These are phyloP conservation scores for Carex littledalei DNA, from an alignment of 176 grass and related monocot genomes.

Conservation along the genomic window DNA sequence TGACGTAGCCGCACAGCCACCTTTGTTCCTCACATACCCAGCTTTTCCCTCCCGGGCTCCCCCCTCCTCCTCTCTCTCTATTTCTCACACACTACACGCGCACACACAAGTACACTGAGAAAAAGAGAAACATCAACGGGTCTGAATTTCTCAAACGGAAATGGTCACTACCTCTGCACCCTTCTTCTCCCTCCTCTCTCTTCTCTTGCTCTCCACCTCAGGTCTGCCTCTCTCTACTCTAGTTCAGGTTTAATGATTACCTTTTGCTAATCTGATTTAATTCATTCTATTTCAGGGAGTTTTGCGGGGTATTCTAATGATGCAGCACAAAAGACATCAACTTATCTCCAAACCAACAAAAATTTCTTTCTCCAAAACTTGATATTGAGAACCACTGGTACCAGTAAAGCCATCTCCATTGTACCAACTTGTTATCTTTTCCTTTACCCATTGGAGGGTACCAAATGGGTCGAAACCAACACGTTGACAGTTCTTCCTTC, in stretches of 20 bases:
- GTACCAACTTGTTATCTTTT: slow-evolving; percentile 30
- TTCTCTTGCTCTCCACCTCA: slow-evolving; percentile 32
- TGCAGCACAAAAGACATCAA: slow-evolving; percentile 12
- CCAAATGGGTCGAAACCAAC: slow-evolving; percentile 4
- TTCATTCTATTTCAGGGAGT: slow-evolving; percentile 32
- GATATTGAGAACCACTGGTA: background rate
- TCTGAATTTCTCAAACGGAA: slow-evolving; percentile 13
- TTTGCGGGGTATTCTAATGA: slow-evolving; percentile 35
- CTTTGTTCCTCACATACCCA: slow-evolving; percentile 28
- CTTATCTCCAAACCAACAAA: slow-evolving; percentile 25
- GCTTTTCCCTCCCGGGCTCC: background rate
- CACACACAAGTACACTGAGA: background rate
- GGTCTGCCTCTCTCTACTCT: slow-evolving; percentile 28
- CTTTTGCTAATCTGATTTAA: background rate
- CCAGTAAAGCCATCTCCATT: slow-evolving; percentile 1
- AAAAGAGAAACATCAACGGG: background rate
- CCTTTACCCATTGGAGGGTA: slow-evolving; percentile 32
- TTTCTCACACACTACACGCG: background rate
- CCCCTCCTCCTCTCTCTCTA: background rate
- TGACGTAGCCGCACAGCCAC: slow-evolving; percentile 8
- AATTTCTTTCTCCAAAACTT: slow-evolving; percentile 6
- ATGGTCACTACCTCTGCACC: slow-evolving; percentile 35
- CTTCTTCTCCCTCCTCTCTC: slow-evolving; percentile 29
- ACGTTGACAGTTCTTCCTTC: slow-evolving; percentile 9
- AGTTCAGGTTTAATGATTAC: background rate